Evolutionary conservation across 345 rosid species (phyloP), one percentile per base, ranked within the genome.

Genomic region (Salix udensis): DNA sequence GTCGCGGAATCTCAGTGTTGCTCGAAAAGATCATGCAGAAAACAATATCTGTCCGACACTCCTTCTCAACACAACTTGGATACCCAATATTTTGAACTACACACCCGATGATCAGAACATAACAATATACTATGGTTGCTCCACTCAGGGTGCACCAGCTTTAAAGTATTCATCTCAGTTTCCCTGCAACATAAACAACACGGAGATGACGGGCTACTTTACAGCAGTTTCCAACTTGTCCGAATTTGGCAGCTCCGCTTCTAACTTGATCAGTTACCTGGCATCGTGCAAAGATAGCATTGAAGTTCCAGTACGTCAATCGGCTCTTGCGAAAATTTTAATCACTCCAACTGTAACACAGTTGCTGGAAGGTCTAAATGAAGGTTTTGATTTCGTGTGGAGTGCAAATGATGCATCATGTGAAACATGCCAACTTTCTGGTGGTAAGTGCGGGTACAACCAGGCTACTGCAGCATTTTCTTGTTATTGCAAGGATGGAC

Each of bases 381-480:
- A 36, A 0, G 88, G 88, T 30, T 87, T 89, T 55, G 73, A 72
- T 24, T 19, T 85, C 48, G 1, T 1, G 21, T 82, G 80, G 85
- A 9, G 39, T 72, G 52, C 73, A 37, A 2, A 39, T 46, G 77
- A 86, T 62, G 0, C 15, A 13, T 26, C 21, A 1, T 89, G 90
- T 74, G 7, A 3, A 0, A 0, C 0, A 2, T 89, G 92, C 73
- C 2, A 12, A 1, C 0, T 0, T 0, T 52, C 82, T 1, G 15
- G 42, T 1, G 92, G 92, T 16, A 14, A 30, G 65, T 89, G 90
- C 36, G 90, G 90, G 15, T 77, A 39, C 55, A 23, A 73, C 64
- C 14, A 13, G 18, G 36, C 0, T 4, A 8, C 61, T 16, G 5
- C 6, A 9, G 9, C 1, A 19, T 87, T 87, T n/a, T 16, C 30